These are phyloP conservation scores for Lipomyces sp. DNA, from an alignment of 805 yeast species.

Conservation along the genomic window DNA sequence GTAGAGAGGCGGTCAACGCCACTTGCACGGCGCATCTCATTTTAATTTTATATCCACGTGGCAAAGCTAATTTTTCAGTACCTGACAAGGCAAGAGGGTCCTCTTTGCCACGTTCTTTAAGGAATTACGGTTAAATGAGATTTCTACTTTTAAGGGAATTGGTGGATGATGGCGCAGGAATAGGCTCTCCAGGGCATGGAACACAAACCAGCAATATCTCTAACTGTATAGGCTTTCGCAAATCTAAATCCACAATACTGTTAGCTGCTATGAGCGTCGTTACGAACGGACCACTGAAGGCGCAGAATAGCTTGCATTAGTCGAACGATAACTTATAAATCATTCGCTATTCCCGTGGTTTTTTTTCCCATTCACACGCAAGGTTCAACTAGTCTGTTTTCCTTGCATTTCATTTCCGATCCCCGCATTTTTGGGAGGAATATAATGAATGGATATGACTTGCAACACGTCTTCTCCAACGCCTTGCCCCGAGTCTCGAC, in stretches of 20 bases:
- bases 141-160: too few species aligned
- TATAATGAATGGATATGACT: background rate
- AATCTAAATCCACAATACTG: background rate
- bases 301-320: background rate
- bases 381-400: background rate
- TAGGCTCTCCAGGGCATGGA: background rate
- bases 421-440: background rate
- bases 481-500: background rate
- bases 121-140: too few species aligned
- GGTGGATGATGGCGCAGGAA: background rate
- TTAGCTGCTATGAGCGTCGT: background rate
- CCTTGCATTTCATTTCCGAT: background rate
- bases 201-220: background rate
- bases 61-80: too few species aligned
- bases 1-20: too few species aligned
- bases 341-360: background rate
- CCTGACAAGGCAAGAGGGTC: too few species aligned
- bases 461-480: background rate
- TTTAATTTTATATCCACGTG: too few species aligned
- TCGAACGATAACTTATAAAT: background rate
- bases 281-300: background rate
- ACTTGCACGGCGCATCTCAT: too few species aligned
- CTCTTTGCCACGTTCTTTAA: too few species aligned
- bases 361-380: background rate
- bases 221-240: background rate